phyloP scores from a whole-genome alignment of 305 asterid species.

The Withania somnifera region DNA sequence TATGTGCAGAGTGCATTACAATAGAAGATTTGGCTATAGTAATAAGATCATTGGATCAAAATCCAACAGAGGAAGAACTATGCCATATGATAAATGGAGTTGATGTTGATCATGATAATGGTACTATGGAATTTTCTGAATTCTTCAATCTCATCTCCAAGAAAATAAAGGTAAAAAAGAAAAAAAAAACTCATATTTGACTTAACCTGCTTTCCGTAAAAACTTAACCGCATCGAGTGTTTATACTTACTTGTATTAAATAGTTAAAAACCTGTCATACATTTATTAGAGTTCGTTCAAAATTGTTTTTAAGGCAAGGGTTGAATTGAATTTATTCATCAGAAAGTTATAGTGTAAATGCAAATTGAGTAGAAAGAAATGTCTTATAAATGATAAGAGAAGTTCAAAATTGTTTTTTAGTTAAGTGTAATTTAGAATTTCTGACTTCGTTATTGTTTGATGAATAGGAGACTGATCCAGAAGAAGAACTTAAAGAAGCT shows the following conservation, averaged over 20 bases:
- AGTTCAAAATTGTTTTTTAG: background rate
- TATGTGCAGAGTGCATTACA: slow-evolving; percentile 5
- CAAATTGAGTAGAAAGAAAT: background rate
- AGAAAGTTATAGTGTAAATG: background rate
- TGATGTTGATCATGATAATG: slow-evolving; percentile 5
- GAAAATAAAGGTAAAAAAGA: background rate
- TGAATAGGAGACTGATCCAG: slow-evolving; percentile 13
- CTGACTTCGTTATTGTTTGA: background rate
- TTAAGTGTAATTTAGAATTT: no score
- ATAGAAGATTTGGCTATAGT: slow-evolving; percentile 1
- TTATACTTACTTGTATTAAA: no score
- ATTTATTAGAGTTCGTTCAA: no score
- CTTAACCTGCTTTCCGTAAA: no score
- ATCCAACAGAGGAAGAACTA: slow-evolving; percentile 6
- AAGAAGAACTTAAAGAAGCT: slow-evolving; percentile 19
- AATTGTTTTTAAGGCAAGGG: no score
- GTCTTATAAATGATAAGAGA: background rate
- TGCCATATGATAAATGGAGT: slow-evolving; percentile 6
- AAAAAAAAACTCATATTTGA: background rate
- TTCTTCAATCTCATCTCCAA: slow-evolving; percentile 10
- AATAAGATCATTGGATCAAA: slow-evolving; percentile 7
- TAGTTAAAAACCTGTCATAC: no score
- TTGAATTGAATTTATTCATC: background rate
- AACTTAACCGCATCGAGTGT: background rate
- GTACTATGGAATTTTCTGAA: slow-evolving; percentile 1